Evolutionary conservation across 495 filamentous ascomycete species (phyloP).

Genomic region (Lasiosphaeria miniovina): DNA sequence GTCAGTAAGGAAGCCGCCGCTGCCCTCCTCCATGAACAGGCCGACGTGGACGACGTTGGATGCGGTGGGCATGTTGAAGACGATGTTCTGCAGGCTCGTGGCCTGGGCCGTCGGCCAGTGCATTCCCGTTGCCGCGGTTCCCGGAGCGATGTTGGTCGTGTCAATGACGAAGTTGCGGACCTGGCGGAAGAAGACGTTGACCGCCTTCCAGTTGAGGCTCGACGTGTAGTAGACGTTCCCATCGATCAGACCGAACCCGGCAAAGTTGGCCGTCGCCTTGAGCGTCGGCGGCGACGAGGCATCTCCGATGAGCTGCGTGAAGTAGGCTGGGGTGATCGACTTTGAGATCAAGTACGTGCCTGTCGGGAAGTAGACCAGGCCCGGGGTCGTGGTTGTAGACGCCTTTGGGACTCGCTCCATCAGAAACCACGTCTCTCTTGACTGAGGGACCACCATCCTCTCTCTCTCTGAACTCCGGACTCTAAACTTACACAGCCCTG

Average conservation of each 20-base stretch:
- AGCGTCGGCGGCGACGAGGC: conserved; percentile 42
- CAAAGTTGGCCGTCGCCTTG: conserved; percentile 62
- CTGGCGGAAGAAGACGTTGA: conserved; percentile 76
- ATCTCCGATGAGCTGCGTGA: conserved; percentile 59
- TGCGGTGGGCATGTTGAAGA: conserved; percentile 65
- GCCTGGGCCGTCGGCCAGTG: conserved; percentile 81
- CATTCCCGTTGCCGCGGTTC: conserved; percentile 56
- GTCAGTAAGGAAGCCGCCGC: conserved; percentile 64
- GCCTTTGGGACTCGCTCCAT: conserved; percentile 21
- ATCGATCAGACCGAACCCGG: conserved; percentile 64
- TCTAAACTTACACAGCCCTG: conserved; percentile 54
- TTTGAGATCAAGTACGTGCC: conserved; percentile 70
- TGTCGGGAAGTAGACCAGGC: conserved; percentile 74
- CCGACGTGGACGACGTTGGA: conserved; percentile 64
- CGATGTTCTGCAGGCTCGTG: conserved; percentile 73
- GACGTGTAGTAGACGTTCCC: conserved; percentile 62
- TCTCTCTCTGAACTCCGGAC: no score
- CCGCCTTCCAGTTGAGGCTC: conserved; percentile 51
- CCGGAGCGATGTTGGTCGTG: conserved; percentile 58
- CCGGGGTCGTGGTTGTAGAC: conserved; percentile 72
- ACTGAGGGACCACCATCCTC: not conserved
- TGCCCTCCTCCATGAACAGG: conserved; percentile 69
- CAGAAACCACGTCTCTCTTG: not conserved
- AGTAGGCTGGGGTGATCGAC: conserved; percentile 63
- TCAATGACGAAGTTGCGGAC: conserved; percentile 77